Evolutionary conservation across 2,329 filamentous ascomycete species (phyloP), one percentile per base, ranked within the genome.

Genomic region (Blumeria graminis): DNA sequence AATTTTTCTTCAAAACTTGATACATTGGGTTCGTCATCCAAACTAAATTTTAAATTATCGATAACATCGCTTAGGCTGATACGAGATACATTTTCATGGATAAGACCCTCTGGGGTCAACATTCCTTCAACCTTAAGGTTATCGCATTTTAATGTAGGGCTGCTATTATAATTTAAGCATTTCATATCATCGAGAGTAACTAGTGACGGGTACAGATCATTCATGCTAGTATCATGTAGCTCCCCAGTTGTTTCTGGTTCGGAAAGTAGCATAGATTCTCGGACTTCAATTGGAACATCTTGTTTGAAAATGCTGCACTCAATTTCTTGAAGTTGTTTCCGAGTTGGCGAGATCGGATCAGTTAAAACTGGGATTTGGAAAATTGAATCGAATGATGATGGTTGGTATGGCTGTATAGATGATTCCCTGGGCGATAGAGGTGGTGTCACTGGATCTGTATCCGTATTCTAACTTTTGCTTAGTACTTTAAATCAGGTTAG

Each of bases 191-290:
- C 56, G 4, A 60, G 14, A 48, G 53, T 62, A 33, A 55, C 60
- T 6, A 61, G 52, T 33, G 61, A 57, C 1, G 58, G 57, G 39
- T 61, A 63, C 36, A 95, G 71, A 62, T 93, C 84, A 3, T 75
- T 71, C 22, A 94, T 76, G 60, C 81, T 84, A 13, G 81, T 72
- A 6, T 76, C 70, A 39, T 75, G 73, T 22, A 48, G 11, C 1
- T 48, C 18, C 2, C 32, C 32, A 3, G 48, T 46, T 7, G 57
- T 57, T 5, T 56, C 39, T 4, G 54, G 56, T 6, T 22, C 28
- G 38, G 14, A 10, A 22, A 0, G 3, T 5, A 3, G 32, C 10
- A 4, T 41, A 13, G n/a, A 10, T 28, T 58, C 28, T 50, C 59
- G 56, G 22, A 63, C 16, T 18, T 61, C 60, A 8, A 60, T 62